Evolutionary conservation across 1,139 yeast species (phyloP), one percentile per base, ranked within the genome.

Genomic region (Debaryomyces udenii): DNA sequence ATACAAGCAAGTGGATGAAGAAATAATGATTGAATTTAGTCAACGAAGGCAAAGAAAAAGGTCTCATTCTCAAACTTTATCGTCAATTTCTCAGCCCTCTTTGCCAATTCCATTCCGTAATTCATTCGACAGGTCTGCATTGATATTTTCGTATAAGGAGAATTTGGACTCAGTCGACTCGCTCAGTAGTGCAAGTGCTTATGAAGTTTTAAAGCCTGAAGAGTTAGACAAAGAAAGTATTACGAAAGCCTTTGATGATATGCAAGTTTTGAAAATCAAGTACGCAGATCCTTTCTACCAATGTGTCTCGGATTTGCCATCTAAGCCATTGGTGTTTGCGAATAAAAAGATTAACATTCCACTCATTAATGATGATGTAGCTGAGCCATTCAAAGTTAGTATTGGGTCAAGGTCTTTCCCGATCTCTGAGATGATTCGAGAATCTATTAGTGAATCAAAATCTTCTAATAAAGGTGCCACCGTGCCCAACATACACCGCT

Each of bases 251-350:
- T 65, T 84, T 30, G 77, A 74, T 22, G 53, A 59, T 0, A 52
- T 59, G 26, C 83, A 82, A 0, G 51, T 76, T 4, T 73, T 85
- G 1, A 69, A 75, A 46, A 63, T 79, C 9, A 73, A 80, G 15
- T 84, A 85, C 53, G 46, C 52, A 2, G 86, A 79, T 45, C 96
- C 96, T 0, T 80, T 64, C 49, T 90, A 79, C 52, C 75, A 82
- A 17, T 66, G 72, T 5, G 22, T n/a, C 6, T 14, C 57, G 1
- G 87, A 86, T 48, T 65, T 78, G 4, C 83, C 84, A 1, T 40
- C 61, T 1, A 67, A 65, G 20, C 83, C 94, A 0, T 72, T 83
- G 44, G 61, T 78, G 2, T 83, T 81, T 61, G 90, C 91, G 0
- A 90, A 90, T 15, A 79, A 74, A 44, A 79, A 76, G 48, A 81